Evolutionary conservation across 1,139 yeast species (phyloP).

Genomic region (Yamadazyma songkhlaensis): DNA sequence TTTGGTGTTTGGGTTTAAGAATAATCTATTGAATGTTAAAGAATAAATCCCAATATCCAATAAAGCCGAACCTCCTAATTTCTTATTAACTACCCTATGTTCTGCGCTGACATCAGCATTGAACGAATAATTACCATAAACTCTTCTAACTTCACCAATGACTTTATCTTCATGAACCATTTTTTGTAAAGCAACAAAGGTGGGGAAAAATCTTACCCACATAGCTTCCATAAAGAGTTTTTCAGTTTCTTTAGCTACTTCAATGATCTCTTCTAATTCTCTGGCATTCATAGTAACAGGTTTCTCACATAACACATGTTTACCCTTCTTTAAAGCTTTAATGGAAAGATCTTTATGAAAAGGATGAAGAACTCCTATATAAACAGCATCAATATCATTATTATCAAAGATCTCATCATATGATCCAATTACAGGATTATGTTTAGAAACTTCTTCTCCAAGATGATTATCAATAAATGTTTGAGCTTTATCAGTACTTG

Average conservation of each 20-base stretch:
- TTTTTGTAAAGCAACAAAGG: constrained; percentile 30
- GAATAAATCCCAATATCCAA: constrained; percentile 60
- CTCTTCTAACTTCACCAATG: constrained; percentile 41
- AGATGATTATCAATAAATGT: constrained; percentile 16
- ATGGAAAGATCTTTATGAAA: constrained; percentile 49
- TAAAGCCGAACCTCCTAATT: constrained; percentile 60
- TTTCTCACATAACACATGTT: constrained; percentile 59
- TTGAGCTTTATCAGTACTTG: constrained; percentile 24
- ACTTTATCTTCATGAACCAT: constrained; percentile 35
- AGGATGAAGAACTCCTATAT: constrained; percentile 58
- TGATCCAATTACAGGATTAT: constrained; percentile 14
- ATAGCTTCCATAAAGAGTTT: constrained; percentile 61
- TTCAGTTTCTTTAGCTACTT: constrained; percentile 41
- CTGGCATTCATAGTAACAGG: constrained; percentile 52
- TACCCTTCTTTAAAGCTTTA: constrained; percentile 47
- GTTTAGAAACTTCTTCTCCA: constrained; percentile 1
- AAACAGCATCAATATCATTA: constrained; percentile 48
- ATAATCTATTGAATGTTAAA: constrained; percentile 42
- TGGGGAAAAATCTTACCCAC: constrained; percentile 64
- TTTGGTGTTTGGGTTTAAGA: constrained; percentile 27
- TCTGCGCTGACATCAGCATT: constrained; percentile 23
- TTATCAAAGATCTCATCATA: constrained; percentile 41
- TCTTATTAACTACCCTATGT: constrained; percentile 36
- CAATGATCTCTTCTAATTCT: constrained; percentile 44
- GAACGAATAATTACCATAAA: constrained; percentile 31